Percentiles rank a stretch among this genome's conserved stretches.
phyloP scores from a whole-genome alignment of 2,329 filamentous ascomycete species.

The Nothophaeocryptopus gaeumannii region DNA sequence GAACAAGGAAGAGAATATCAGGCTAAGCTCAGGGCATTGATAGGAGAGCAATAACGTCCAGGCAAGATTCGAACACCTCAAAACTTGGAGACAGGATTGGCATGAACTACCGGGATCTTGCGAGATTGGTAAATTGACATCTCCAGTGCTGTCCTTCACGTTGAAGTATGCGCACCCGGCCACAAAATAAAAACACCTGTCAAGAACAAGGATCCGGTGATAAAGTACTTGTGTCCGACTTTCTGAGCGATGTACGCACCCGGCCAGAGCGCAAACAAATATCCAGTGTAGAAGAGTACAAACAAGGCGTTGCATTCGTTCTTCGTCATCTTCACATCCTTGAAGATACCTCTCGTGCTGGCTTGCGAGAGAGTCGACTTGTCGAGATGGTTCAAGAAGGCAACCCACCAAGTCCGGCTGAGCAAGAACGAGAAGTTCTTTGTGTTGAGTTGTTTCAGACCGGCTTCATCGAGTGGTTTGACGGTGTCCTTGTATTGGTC shows the following conservation, averaged over 20 bases:
- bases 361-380: constrained; percentile 8
- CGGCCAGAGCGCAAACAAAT: constrained; percentile 4
- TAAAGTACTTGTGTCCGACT: constrained; percentile 9
- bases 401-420: constrained; percentile 4
- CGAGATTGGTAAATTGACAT: too few species aligned
- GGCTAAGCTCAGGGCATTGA: too few species aligned
- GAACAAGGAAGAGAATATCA: too few species aligned
- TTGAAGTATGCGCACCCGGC: too few species aligned
- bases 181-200: too few species aligned
- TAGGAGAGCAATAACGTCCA: too few species aligned
- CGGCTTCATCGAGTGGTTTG: background rate
- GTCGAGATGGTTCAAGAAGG: constrained; percentile 7
- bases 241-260: constrained; percentile 2
- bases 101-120: too few species aligned
- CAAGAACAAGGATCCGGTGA: constrained; percentile 2
- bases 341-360: constrained; percentile 5
- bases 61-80: too few species aligned
- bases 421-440: constrained; percentile 8
- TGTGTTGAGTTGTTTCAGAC: background rate
- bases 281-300: constrained; percentile 5
- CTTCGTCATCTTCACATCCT: background rate
- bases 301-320: constrained; percentile 7
- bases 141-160: too few species aligned
- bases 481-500: background rate
- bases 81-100: too few species aligned